phyloP scores from a whole-genome alignment of 768 basidiomycete species.

The Fibroporia radiculosa region DNA sequence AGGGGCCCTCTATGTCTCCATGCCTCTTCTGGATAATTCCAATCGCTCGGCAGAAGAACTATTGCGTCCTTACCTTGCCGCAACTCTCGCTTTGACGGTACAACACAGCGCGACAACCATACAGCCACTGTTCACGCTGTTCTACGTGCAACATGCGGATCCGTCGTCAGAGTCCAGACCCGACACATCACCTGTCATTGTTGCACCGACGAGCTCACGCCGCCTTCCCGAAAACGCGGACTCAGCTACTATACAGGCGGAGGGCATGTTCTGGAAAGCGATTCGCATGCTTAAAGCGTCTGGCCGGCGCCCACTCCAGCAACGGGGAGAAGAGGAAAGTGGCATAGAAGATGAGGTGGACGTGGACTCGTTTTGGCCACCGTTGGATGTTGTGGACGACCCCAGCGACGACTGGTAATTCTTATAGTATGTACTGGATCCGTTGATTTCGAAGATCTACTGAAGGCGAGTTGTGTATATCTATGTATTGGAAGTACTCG shows the following conservation, averaged over 20 bases:
- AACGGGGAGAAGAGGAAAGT: constrained; percentile 7
- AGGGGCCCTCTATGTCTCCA: constrained; percentile 57
- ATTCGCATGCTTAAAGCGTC: constrained; percentile 22
- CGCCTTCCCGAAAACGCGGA: constrained; percentile 50
- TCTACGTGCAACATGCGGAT: constrained; percentile 42
- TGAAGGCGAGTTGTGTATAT: too few relatives aligned
- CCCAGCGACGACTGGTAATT: constrained; percentile 3
- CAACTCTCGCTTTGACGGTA: constrained; percentile 28
- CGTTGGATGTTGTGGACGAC: constrained; percentile 13
- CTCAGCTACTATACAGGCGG: constrained; percentile 46
- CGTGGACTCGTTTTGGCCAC: constrained; percentile 14
- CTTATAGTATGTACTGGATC: too few relatives aligned
- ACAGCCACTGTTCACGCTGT: constrained; percentile 44
- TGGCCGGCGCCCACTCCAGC: constrained; percentile 20
- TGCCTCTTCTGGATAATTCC: constrained; percentile 32
- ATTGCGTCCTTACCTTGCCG: constrained; percentile 51
- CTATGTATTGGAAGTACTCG: too few relatives aligned
- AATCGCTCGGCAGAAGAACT: constrained; percentile 30
- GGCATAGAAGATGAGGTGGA: constrained; percentile 20
- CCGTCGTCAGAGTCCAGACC: not conserved
- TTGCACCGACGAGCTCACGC: constrained; percentile 22
- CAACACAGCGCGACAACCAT: constrained; percentile 7
- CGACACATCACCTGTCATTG: constrained; percentile 20
- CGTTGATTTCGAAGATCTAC: too few relatives aligned
- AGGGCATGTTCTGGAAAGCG: constrained; percentile 46